Conservation (phyloP, 2,329 filamentous ascomycete genomes). For the Neocucurbitaria cava region DNA sequence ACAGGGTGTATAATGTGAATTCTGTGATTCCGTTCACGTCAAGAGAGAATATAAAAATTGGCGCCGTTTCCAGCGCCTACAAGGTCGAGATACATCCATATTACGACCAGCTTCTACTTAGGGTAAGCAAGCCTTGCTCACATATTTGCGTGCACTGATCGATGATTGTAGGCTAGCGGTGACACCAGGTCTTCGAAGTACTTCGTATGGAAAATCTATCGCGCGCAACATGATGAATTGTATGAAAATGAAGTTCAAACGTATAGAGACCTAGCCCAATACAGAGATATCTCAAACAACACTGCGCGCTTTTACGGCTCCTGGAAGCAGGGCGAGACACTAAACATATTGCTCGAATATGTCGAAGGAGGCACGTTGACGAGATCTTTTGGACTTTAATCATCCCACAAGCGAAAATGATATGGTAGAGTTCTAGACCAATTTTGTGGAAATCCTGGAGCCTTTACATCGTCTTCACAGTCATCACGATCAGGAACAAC, state of each 20-base stretch:
- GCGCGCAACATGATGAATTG: background rate
- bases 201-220: slow-evolving; percentile 26
- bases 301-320: slow-evolving; percentile 24
- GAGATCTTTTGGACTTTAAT: slow-evolving; percentile 29
- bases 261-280: slow-evolving; percentile 6
- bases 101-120: slow-evolving; percentile 12
- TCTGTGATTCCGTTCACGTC: slow-evolving; percentile 16
- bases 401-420: slow-evolving; percentile 33
- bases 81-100: slow-evolving; percentile 13
- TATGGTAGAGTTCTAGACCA: slow-evolving; percentile 42
- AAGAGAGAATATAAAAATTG: background rate
- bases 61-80: slow-evolving; percentile 3
- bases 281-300: slow-evolving; percentile 4
- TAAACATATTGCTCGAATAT: slow-evolving; percentile 48
- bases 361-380: slow-evolving; percentile 43
- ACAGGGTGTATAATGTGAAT: background rate
- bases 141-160: too few relatives aligned
- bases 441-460: slow-evolving; percentile 33
- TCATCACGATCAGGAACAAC: slow-evolving; percentile 1
- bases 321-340: slow-evolving; percentile 21
- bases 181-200: slow-evolving; percentile 1
- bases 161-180: background rate
- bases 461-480: slow-evolving; percentile 38
- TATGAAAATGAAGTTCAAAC: slow-evolving; percentile 22
- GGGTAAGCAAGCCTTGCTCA: background rate